Evolutionary conservation across 208 protist species (phyloP), one percentile per base, ranked within the genome.

Genomic region (Phytomonas francai): DNA sequence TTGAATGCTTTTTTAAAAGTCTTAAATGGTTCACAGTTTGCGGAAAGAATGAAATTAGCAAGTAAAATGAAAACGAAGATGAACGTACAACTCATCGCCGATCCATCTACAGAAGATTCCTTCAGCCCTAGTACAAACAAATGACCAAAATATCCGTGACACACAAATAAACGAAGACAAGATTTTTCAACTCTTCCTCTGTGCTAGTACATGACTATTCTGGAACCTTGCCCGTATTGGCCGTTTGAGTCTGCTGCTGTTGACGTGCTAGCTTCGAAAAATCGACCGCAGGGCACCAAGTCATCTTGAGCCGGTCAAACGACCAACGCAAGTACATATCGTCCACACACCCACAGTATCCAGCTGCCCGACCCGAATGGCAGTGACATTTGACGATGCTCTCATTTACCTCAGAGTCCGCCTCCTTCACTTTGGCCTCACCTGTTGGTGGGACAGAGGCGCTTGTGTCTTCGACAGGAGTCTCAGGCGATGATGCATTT

Each of bases 281-380:
- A 74, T 92, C 76, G 12, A 87, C 80, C 14, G 74, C 77, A 27
- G 80, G 72, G 59, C 81, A 84, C 86, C 88, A 94, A 31, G 76
- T 72, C 3, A 78, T 68, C 51, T 73, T 71, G 45, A 91, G 73
- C 22, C 89, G 83, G 61, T 94, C 86, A 60, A 79, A 71, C 5
- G 84, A 81, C 84, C 86, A 92, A 19, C 89, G 89, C 25, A 83
- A 63, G 63, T 88, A 88, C 89, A 95, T 95, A 74, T 95, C 89
- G 67, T 95, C 89, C 7, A 95, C 83, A 67, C 89, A 95, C 5
- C 89, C 89, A 63, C 89, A 95, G 73, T 78, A 85, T n/a, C 87
- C 85, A 33, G 64, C 78, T 0, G 76, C 75, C 0, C 77, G 70
- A 2, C 84, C 87, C 14, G 81, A 90, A 70, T 71, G 73, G 74